These are phyloP conservation scores for Lecanicillium sp. DNA, from an alignment of 2,329 filamentous ascomycete genomes.

Conservation along the genomic window DNA sequence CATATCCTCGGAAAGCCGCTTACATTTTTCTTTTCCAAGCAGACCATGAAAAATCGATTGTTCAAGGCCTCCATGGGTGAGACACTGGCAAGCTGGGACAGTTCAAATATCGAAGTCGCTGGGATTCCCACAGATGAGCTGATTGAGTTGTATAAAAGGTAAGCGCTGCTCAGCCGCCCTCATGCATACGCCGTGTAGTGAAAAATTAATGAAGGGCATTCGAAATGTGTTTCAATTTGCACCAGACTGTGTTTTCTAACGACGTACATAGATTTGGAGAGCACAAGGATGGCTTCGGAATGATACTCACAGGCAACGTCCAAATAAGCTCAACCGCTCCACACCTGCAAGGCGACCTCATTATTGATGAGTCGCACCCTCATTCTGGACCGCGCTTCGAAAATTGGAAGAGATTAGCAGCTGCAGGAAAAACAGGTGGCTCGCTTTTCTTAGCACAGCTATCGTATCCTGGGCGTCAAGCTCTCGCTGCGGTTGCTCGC, in stretches of 20 bases:
- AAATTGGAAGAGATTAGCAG: constrained; percentile 48
- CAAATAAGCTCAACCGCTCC: constrained; percentile 54
- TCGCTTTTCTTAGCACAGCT: constrained; percentile 55
- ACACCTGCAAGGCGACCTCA: constrained; percentile 42
- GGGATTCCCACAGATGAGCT: constrained; percentile 30
- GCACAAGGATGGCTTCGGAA: constrained; percentile 36
- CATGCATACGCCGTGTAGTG: background rate
- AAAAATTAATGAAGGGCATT: background rate
- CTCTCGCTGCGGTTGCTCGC: constrained; percentile 20
- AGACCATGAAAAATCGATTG: constrained; percentile 55
- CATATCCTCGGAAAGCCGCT: constrained; percentile 36
- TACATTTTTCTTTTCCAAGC: constrained; percentile 41
- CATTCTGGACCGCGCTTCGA: constrained; percentile 54
- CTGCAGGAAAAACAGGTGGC: constrained; percentile 47
- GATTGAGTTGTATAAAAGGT: constrained; percentile 47
- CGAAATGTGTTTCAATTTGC: background rate
- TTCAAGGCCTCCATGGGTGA: constrained; percentile 64
- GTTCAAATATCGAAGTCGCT: constrained; percentile 41
- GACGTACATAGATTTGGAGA: constrained; percentile 42
- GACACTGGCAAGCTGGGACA: constrained; percentile 52
- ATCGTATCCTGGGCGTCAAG: constrained; percentile 54
- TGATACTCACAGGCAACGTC: constrained; percentile 56
- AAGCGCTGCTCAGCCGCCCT: constrained; percentile 1
- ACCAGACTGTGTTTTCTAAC: background rate
- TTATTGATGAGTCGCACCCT: constrained; percentile 45